Percentiles rank a stretch among this genome's conserved stretches.
phyloP scores from a whole-genome alignment of 2,329 filamentous ascomycete species.

The Arthrobotrys sphaeroides region DNA sequence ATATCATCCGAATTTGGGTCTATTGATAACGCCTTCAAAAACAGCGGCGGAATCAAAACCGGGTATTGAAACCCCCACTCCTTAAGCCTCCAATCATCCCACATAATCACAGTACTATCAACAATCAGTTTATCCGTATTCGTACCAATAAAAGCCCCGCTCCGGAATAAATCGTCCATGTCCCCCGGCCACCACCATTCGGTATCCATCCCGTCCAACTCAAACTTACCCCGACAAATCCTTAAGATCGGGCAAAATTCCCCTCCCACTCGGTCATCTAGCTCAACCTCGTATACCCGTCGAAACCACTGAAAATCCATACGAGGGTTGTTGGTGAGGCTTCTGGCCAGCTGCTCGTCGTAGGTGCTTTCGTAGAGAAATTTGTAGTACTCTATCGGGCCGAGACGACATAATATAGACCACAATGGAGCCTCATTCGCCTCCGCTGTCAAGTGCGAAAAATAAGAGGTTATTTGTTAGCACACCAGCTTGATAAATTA shows the following conservation, averaged over 20 bases:
- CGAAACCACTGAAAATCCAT: background rate
- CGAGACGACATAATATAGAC: background rate
- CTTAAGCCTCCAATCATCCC: conserved; percentile 36
- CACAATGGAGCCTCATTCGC: background rate
- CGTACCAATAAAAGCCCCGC: too few species aligned
- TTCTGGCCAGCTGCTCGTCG: background rate
- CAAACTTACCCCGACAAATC: background rate
- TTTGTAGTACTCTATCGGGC: conserved; percentile 5
- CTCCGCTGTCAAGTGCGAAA: background rate
- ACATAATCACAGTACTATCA: background rate
- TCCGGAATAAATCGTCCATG: too few species aligned
- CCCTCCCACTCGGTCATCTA: background rate
- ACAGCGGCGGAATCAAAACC: background rate
- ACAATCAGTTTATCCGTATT: too few species aligned
- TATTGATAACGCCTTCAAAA: background rate
- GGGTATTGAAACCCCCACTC: conserved; percentile 17
- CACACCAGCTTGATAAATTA: too few species aligned
- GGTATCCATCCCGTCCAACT: background rate
- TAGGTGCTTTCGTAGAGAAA: background rate
- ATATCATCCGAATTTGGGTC: too few species aligned
- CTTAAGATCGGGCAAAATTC: conserved; percentile 1
- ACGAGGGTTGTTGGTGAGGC: background rate
- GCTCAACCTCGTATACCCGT: background rate
- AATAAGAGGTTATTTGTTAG: too few species aligned
- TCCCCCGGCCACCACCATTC: background rate